Percentiles rank a stretch among this genome's conserved stretches.
These are phyloP conservation scores for Rhizopogon rudus DNA, from an alignment of 768 basidiomycete species.

Conservation along the genomic window DNA sequence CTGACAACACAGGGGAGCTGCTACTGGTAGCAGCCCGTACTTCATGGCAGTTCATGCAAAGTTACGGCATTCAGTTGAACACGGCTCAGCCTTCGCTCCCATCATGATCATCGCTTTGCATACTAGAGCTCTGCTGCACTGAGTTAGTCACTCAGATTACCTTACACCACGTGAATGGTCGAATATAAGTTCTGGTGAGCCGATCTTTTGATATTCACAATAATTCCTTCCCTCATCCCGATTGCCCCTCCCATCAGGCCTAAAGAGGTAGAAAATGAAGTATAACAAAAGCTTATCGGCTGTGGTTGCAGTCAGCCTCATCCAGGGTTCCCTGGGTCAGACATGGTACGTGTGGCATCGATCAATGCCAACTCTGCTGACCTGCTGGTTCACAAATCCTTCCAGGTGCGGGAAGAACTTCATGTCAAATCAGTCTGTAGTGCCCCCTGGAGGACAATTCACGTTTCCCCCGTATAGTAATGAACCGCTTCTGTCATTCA, in stretches of 20 bases:
- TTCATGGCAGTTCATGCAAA: no score
- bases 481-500: slow-evolving; percentile 37
- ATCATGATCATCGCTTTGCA: no score
- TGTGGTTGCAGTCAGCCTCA: slow-evolving; percentile 7
- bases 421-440: slow-evolving; percentile 33
- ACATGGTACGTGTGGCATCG: slow-evolving; percentile 17
- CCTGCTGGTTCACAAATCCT: not conserved
- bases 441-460: slow-evolving; percentile 44
- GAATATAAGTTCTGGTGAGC: not conserved
- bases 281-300: not conserved
- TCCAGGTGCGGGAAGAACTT: slow-evolving; percentile 51
- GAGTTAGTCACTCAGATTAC: no score
- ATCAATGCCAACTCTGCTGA: not conserved
- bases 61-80: no score
- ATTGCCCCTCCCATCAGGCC: not conserved
- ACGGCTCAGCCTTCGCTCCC: no score
- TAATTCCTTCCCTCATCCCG: not conserved
- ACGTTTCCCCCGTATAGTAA: slow-evolving; percentile 28
- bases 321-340: slow-evolving; percentile 14
- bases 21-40: no score
- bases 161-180: no score
- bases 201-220: not conserved
- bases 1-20: no score
- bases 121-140: no score
- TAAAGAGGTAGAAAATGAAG: slow-evolving; percentile 14